Conservation (phyloP, 495 filamentous ascomycete species). For the Daldinia concentrica region DNA sequence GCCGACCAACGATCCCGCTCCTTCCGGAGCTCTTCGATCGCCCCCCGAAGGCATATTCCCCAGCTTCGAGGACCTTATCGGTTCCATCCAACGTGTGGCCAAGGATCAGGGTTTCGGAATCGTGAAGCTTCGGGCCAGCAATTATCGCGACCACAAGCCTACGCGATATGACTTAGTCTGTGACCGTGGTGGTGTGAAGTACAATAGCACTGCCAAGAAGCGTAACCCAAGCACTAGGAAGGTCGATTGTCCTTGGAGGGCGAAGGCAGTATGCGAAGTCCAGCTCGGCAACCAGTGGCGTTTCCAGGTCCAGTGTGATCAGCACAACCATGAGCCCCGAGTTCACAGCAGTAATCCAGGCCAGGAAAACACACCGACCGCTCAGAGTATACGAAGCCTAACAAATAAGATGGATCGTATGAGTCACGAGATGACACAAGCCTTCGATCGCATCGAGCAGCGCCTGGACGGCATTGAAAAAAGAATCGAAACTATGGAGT, state of each 20-base stretch:
- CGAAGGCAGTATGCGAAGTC: conserved; percentile 63
- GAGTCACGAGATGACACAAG: conserved; percentile 53
- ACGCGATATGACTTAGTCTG: conserved; percentile 63
- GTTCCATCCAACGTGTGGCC: conserved; percentile 53
- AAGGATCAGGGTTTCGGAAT: conserved; percentile 62
- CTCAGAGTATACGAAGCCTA: conserved; percentile 56
- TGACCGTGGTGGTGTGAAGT: conserved; percentile 63
- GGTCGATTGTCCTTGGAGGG: conserved; percentile 62
- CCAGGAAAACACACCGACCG: conserved; percentile 56
- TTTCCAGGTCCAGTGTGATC: conserved; percentile 56
- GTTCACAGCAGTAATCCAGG: conserved; percentile 52
- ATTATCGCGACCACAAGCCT: conserved; percentile 61
- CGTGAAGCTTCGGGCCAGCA: conserved; percentile 61
- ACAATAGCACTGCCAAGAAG: conserved; percentile 63
- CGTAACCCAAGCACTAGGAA: conserved; percentile 62
- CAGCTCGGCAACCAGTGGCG: conserved; percentile 61
- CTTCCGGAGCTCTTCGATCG: conserved; percentile 51
- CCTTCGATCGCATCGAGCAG: conserved; percentile 43
- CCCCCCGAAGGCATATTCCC: conserved; percentile 59
- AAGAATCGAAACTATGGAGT: conserved; percentile 54
- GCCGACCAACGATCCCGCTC: conserved; percentile 45
- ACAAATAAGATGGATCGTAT: conserved; percentile 61
- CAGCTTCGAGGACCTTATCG: conserved; percentile 57
- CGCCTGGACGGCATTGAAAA: conserved; percentile 56
- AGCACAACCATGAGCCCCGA: conserved; percentile 62